Percentiles rank a stretch among this genome's conserved stretches.
Conservation (phyloP, 2,329 filamentous ascomycete genomes). For the Talaromyces amestolkiae region DNA sequence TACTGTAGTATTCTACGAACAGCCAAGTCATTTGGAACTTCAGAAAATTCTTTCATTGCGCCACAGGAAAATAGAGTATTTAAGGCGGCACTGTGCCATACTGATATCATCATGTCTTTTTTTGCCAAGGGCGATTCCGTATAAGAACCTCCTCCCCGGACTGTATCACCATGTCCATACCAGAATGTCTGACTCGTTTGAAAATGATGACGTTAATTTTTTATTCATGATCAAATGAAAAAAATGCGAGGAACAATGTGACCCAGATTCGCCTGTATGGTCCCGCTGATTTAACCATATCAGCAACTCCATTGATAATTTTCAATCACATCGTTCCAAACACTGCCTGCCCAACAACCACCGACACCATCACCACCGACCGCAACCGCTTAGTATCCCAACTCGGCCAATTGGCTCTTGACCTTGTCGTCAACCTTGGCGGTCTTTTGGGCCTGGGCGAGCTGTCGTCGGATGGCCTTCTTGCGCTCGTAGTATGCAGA, state of each 20-base stretch:
- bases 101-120: constrained; percentile 40
- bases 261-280: constrained; percentile 41
- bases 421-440: constrained; percentile 83
- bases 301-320: constrained; percentile 34
- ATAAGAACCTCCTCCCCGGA: constrained; percentile 31
- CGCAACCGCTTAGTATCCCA: constrained; percentile 73
- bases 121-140: constrained; percentile 40
- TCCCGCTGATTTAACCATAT: constrained; percentile 40
- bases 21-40: constrained; percentile 2
- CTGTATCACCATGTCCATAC: constrained; percentile 34
- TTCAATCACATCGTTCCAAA: constrained; percentile 25
- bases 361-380: constrained; percentile 36
- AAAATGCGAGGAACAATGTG: constrained; percentile 34
- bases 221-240: constrained; percentile 34
- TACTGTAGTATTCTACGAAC: not conserved
- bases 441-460: constrained; percentile 89
- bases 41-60: constrained; percentile 34
- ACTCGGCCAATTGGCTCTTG: constrained; percentile 80
- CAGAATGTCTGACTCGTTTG: constrained; percentile 27
- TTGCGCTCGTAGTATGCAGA: constrained; percentile 99
- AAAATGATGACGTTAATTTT: constrained; percentile 29
- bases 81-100: constrained; percentile 30
- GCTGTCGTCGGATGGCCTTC: constrained; percentile 90
- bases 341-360: constrained; percentile 34
- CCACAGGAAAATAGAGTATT: constrained; percentile 15